A percentile compares a stretch with the other conserved stretches of the same genome.
Evolutionary conservation across 352 stramenopile genomes (phyloP).

Genomic region (Bremia lactucae): DNA sequence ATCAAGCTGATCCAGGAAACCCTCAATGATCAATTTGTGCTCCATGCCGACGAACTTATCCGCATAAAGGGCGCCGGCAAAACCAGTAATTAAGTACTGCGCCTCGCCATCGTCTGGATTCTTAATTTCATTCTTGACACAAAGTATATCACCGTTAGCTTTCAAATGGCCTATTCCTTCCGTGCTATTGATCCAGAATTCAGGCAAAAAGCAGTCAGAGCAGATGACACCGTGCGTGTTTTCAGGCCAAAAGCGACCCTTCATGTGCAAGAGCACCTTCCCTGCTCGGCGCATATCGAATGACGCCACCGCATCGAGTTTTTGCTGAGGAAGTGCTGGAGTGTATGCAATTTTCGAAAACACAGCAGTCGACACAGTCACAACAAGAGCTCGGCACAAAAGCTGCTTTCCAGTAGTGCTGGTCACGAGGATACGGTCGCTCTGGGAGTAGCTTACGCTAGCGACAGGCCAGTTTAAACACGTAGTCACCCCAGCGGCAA

Average conservation of each 20-base stretch:
- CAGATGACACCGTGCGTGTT: conserved; percentile 74
- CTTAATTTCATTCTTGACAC: conserved; percentile 4
- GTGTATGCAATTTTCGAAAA: conserved; percentile 67
- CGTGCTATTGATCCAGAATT: conserved; percentile 79
- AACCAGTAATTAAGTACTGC: conserved; percentile 70
- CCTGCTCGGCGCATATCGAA: conserved; percentile 66
- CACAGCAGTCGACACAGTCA: conserved; percentile 68
- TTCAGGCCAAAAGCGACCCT: conserved; percentile 48
- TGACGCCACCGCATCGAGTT: conserved; percentile 45
- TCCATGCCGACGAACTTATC: conserved; percentile 37
- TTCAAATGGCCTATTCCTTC: conserved; percentile 50
- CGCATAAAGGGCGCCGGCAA: conserved; percentile 53
- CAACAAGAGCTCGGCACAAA: conserved; percentile 46
- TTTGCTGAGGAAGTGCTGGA: conserved; percentile 41
- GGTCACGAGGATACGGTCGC: conserved; percentile 39
- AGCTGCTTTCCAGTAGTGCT: conserved; percentile 44
- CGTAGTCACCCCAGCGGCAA: conserved; percentile 35
- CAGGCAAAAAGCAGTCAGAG: conserved; percentile 70
- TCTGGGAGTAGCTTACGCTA: conserved; percentile 48
- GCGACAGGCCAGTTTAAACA: conserved; percentile 46
- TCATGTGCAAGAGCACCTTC: conserved; percentile 73
- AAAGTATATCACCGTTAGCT: conserved; percentile 39
- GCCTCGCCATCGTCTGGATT: conserved; percentile 10
- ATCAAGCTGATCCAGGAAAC: conserved; percentile 66
- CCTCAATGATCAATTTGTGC: conserved; percentile 41